phyloP scores from a whole-genome alignment of 1,284 basidiomycete species.

The Trametes sp. region DNA sequence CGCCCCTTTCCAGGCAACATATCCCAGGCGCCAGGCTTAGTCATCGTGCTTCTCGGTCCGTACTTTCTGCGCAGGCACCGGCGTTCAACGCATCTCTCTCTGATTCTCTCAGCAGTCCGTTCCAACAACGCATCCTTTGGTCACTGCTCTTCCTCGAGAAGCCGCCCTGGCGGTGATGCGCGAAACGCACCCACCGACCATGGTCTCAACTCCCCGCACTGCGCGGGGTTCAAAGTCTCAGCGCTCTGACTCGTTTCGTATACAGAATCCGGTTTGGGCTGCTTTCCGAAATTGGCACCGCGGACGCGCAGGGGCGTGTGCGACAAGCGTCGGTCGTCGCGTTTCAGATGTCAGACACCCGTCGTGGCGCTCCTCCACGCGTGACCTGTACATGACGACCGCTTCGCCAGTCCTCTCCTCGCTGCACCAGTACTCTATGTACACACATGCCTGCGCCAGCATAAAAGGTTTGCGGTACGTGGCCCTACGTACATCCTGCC shows the following conservation, averaged over 20 bases:
- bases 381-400: slow-evolving; percentile 9
- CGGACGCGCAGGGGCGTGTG: not conserved
- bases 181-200: not conserved
- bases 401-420: not conserved
- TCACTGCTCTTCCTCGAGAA: too few species aligned
- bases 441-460: not conserved
- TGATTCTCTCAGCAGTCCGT: too few species aligned
- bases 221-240: not conserved
- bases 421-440: not conserved
- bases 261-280: slow-evolving; percentile 13
- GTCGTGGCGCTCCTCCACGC: slow-evolving; percentile 10
- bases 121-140: too few species aligned
- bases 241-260: slow-evolving; percentile 31
- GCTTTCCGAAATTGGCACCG: slow-evolving; percentile 4
- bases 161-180: slow-evolving; percentile 1
- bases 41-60: slow-evolving; percentile 16
- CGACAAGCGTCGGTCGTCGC: slow-evolving; percentile 15
- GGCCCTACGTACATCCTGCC: not conserved
- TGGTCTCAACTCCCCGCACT: slow-evolving; percentile 9
- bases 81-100: not conserved
- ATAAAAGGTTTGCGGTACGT: slow-evolving; percentile 1
- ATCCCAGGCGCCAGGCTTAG: slow-evolving; percentile 15
- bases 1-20: slow-evolving; percentile 30
- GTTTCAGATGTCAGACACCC: slow-evolving; percentile 29
- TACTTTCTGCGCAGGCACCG: not conserved